phyloP scores from a whole-genome alignment of 2,329 filamentous ascomycete genomes.

The Phoma sp. region DNA sequence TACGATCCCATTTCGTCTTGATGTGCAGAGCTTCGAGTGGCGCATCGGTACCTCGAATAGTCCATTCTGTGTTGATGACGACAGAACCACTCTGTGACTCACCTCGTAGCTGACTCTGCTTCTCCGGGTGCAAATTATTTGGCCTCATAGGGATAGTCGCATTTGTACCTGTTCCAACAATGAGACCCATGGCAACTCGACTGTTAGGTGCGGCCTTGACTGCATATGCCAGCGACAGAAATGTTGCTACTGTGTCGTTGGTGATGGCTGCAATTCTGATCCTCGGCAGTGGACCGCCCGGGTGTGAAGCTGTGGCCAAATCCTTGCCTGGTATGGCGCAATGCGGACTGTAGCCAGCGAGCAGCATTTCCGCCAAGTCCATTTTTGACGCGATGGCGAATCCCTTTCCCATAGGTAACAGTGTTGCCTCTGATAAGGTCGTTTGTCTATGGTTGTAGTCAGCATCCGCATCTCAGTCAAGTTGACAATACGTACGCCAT shows the following conservation, averaged over 20 bases:
- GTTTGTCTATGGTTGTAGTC: slow-evolving; percentile 53
- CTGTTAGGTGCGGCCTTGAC: slow-evolving; percentile 66
- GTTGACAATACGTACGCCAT: slow-evolving; percentile 54
- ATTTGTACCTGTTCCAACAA: slow-evolving; percentile 82
- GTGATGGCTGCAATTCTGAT: slow-evolving; percentile 77
- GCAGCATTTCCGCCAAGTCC: slow-evolving; percentile 65
- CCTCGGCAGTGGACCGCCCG: slow-evolving; percentile 57
- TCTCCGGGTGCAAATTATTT: slow-evolving; percentile 66
- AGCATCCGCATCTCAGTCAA: not conserved
- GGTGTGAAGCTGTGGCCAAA: slow-evolving; percentile 31
- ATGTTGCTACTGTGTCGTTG: slow-evolving; percentile 80
- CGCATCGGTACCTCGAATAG: slow-evolving; percentile 74
- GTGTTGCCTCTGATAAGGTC: slow-evolving; percentile 65
- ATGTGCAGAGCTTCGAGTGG: slow-evolving; percentile 68
- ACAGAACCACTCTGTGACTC: slow-evolving; percentile 62
- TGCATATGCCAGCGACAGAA: slow-evolving; percentile 77
- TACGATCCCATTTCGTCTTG: slow-evolving; percentile 72
- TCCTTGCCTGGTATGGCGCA: slow-evolving; percentile 47
- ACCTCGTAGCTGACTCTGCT: slow-evolving; percentile 54
- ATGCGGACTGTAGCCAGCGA: slow-evolving; percentile 64
- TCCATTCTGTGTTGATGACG: slow-evolving; percentile 84
- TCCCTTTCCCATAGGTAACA: slow-evolving; percentile 74
- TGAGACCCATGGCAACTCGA: slow-evolving; percentile 77
- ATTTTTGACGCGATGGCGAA: slow-evolving; percentile 67
- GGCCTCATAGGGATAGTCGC: slow-evolving; percentile 76